Evolutionary conservation across 2,329 filamentous ascomycete species (phyloP).

Genomic region (Diaporthe ilicicola): DNA sequence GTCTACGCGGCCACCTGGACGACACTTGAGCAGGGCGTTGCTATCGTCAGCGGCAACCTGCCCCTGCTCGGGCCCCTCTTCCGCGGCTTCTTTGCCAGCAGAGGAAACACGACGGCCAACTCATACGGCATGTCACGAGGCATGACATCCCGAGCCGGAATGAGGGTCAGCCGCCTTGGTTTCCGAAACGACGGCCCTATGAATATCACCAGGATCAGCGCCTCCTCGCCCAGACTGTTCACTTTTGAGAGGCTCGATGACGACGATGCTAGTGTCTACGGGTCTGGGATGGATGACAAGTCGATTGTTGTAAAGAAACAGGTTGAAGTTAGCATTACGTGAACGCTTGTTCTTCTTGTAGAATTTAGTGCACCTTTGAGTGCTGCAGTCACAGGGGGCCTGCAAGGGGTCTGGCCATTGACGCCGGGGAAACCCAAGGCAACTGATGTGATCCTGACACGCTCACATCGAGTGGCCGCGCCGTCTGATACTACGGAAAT

Average conservation of each 20-base stretch:
- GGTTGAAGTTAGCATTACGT: slow-evolving; percentile 14
- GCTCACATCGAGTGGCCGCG: too few species aligned
- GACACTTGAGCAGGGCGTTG: slow-evolving; percentile 27
- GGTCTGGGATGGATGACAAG: slow-evolving; percentile 18
- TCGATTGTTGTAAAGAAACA: slow-evolving; percentile 28
- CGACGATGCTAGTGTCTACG: slow-evolving; percentile 8
- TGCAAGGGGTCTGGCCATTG: too few species aligned
- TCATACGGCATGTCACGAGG: slow-evolving; percentile 3
- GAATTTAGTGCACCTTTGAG: neutral
- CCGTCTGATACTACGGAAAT: too few species aligned
- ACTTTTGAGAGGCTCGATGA: slow-evolving; percentile 21
- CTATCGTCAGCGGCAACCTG: slow-evolving; percentile 30
- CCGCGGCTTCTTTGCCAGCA: slow-evolving; percentile 29
- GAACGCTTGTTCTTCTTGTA: neutral
- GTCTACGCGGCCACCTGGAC: slow-evolving; percentile 34
- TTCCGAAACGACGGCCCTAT: neutral
- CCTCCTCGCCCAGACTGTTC: neutral
- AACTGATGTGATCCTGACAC: too few species aligned
- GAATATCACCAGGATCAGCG: slow-evolving; percentile 8
- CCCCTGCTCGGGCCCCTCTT: slow-evolving; percentile 27
- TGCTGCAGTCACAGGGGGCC: too few species aligned
- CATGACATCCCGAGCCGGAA: neutral
- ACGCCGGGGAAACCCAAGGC: too few species aligned
- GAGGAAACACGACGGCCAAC: neutral
- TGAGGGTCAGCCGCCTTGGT: neutral